Base-by-base conservation (phyloP, 345 rosid genomes). In the Excoecaria cochinchinensis region DNA sequence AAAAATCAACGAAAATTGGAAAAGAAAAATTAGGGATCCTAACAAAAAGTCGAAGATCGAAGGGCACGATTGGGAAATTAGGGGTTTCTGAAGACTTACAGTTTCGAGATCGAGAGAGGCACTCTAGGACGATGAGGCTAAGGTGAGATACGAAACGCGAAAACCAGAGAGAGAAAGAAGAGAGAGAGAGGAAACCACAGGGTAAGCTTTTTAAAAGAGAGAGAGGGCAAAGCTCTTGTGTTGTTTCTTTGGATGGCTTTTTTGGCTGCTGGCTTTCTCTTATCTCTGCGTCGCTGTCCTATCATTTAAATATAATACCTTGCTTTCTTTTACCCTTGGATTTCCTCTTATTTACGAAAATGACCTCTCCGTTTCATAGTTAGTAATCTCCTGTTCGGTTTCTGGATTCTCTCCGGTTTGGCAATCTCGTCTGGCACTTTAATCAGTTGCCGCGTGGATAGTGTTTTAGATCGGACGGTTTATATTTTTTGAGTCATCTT, bases 101-200 rank as follows among this genome's bases (percentile, higher is more conserved):
- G 83, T 76, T 63, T 24, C 24, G 57, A 77, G 81, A 84, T 82
- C 82, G 85, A 77, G 78, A 73, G 60, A 73, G 64, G 31, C 1
- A 82, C 67, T 87, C 80, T 77, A 81, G 42, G 85, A 82, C 75
- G 81, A 81, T 80, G 83, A 86, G 88, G 77, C 79, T 77, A 5
- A 53, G 74, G 69, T 31, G 75, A 16, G 62, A 59, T 46, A 70
- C 12, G 50, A 22, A 73, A 67, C 55, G 40, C 36, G 44, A 53
- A 61, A 42, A 62, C 65, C 61, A 63, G 74, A 75, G 36, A 69
- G 38, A 70, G n/a, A 60, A 46, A 31, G 61, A 65, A 80, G n/a
- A 74, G 64, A 50, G 72, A 69, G 61, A 50, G 70, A 58, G 19
- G 57, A 48, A 77, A 42, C 77, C 81, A 75, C 77, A 66, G 48